Evolutionary conservation across 345 rosid species (phyloP).

Genomic region (Cardiospermum halicacabum): DNA sequence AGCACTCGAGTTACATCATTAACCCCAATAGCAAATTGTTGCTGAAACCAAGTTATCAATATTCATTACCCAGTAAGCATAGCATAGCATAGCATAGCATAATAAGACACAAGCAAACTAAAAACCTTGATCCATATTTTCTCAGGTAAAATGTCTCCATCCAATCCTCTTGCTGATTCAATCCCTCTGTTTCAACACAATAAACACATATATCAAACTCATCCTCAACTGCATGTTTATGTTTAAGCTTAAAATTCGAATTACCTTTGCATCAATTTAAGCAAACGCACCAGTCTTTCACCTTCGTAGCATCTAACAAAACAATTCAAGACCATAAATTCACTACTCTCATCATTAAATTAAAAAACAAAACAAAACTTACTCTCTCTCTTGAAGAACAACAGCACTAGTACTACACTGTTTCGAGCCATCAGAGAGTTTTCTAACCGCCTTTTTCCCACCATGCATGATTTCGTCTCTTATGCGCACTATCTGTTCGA

Average conservation of each 20-base stretch:
- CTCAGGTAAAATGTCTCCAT: slow-evolving; percentile 53
- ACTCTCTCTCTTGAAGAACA: slow-evolving; percentile 24
- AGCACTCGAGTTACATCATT: slow-evolving; percentile 82
- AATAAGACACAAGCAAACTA: not conserved
- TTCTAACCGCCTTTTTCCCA: slow-evolving; percentile 9
- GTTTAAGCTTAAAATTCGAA: not conserved
- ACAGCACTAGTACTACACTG: not conserved
- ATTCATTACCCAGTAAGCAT: not conserved
- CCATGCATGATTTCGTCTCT: slow-evolving; percentile 13
- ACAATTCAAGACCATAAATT: not conserved
- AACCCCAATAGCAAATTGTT: slow-evolving; percentile 77
- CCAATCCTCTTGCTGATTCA: slow-evolving; percentile 38
- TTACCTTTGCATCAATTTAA: slow-evolving; percentile 49
- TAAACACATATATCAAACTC: not conserved
- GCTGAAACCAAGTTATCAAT: slow-evolving; percentile 29
- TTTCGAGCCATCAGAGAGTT: slow-evolving; percentile 3
- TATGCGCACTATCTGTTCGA: slow-evolving; percentile 7
- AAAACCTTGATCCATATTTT: slow-evolving; percentile 72
- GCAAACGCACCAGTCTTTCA: slow-evolving; percentile 46
- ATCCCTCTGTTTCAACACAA: slow-evolving; percentile 35
- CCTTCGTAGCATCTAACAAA: slow-evolving; percentile 54
- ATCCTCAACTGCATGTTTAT: not conserved
- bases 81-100: not conserved
- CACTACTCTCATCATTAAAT: not conserved
- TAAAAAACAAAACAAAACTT: not conserved